Base-by-base conservation (phyloP, 1,284 basidiomycete species). In the Wolfiporia cocos region DNA sequence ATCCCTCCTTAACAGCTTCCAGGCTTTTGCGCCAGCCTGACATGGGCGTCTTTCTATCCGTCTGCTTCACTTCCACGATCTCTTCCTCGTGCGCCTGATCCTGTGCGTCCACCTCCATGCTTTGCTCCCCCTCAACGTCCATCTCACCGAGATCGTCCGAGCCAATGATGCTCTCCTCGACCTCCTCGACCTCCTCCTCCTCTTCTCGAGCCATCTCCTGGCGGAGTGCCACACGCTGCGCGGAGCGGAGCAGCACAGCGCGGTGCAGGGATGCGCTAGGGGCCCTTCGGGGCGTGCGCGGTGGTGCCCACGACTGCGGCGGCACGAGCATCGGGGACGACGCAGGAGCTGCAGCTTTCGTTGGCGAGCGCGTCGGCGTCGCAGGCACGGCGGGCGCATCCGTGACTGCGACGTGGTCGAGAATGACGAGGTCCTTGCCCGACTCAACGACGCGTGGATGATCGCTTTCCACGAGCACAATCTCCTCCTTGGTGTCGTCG, bases 391-490 rank as follows among this genome's bases (percentile, higher is more conserved):
- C 18, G 32, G 55, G 47, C 28, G 39, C 39, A 20, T 50, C 53
- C 2, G 54, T 46, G 2, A 72, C 53, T 3, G 71, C 70, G 17
- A 84, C 69, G 37, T 80, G 73, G 56, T 86, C 83, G 12, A 85
- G 63, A 43, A 86, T 84, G 41, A 86, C 71, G 23, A 86, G 72
- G 50, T 86, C 83, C 44, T 68, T 70, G 28, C 78, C 82, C 44
- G 84, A 81, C 53, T 85, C 74, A 1, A 82, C 70, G 2, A 86
- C 81, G 9, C 73, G 71, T 2, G 82, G 81, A 48, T 75, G 65
- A 44, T 80, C 68, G n/a, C 78, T 78, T 29, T 84, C 73, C 0
- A 84, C 81, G 3, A 86, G 67, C 4, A 80, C 66, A 37, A 83
- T 76, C 12, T 74, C 69, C 23, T 72, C 66, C 36, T 70, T 69